These are phyloP conservation scores for Kockovaella imperatae DNA, from an alignment of 768 basidiomycete genomes.

Conservation along the genomic window DNA sequence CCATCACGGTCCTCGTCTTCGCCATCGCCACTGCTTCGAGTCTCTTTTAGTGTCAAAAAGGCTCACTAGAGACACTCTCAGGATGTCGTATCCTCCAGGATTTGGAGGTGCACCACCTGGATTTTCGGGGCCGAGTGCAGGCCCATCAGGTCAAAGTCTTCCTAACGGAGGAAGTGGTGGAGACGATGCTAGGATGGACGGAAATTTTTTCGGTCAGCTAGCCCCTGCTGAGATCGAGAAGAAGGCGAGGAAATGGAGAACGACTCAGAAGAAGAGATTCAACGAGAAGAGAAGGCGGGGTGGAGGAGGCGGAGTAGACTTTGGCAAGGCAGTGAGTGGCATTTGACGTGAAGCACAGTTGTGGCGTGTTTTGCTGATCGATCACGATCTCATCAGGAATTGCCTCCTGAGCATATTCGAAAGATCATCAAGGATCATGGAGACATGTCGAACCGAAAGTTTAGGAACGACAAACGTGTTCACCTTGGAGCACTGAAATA, in stretches of 20 bases:
- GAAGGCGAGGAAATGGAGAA: constrained; percentile 93
- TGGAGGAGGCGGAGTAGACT: constrained; percentile 44
- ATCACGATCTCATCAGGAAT: too few relatives aligned
- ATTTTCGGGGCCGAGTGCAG: constrained; percentile 30
- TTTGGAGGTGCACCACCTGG: constrained; percentile 30
- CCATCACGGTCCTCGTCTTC: background rate
- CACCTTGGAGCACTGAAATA: constrained; percentile 92
- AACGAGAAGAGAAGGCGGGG: constrained; percentile 44
- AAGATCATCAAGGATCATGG: constrained; percentile 99
- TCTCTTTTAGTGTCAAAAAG: background rate
- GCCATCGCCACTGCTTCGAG: background rate
- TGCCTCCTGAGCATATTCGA: constrained; percentile 94
- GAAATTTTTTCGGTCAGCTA: constrained; percentile 46
- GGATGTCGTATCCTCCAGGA: constrained; percentile 16
- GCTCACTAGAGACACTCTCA: background rate
- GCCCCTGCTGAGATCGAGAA: constrained; percentile 67
- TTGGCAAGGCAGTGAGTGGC: constrained; percentile 43
- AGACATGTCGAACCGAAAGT: constrained; percentile 99
- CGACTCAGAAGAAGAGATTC: constrained; percentile 71
- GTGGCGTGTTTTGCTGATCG: too few relatives aligned
- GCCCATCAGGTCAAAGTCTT: constrained; percentile 8
- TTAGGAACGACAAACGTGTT: constrained; percentile 97
- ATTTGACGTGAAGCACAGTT: too few relatives aligned
- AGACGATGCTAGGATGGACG: constrained; percentile 38
- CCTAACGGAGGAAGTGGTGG: constrained; percentile 23